phyloP scores from a whole-genome alignment of 495 filamentous ascomycete genomes.

The Talaromyces thailandensis region DNA sequence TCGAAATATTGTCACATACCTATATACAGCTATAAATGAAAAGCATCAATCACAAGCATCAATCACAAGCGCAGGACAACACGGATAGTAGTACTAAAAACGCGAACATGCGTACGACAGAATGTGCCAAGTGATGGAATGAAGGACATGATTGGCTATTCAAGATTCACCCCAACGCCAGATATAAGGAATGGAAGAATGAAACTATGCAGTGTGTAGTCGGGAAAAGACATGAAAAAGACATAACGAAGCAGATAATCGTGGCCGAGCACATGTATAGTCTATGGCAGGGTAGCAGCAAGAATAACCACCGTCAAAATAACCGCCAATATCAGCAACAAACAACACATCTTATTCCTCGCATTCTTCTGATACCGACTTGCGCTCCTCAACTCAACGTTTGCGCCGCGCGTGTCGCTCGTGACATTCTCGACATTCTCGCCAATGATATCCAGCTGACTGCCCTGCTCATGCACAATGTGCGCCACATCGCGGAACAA shows the following conservation, averaged over 20 bases:
- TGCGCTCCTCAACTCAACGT: slow-evolving; percentile 72
- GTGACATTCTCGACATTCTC: slow-evolving; percentile 77
- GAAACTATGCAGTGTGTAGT: background rate
- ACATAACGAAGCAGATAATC: background rate
- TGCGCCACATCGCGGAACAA: slow-evolving; percentile 94
- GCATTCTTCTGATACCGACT: slow-evolving; percentile 89
- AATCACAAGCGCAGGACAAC: background rate
- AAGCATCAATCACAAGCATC: background rate
- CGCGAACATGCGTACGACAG: background rate
- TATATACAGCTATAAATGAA: background rate
- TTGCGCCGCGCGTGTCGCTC: slow-evolving; percentile 72
- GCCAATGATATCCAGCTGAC: slow-evolving; percentile 77
- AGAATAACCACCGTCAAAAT: slow-evolving; percentile 83
- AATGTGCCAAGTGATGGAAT: background rate
- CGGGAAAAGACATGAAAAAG: background rate
- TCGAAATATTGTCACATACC: background rate
- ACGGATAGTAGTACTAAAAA: background rate
- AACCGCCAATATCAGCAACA: slow-evolving; percentile 82
- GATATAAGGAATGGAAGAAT: background rate
- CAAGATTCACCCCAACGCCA: background rate
- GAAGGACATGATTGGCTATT: background rate
- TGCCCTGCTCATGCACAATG: slow-evolving; percentile 91
- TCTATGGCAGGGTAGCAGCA: slow-evolving; percentile 62
- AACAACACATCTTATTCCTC: slow-evolving; percentile 81
- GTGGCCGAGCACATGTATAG: background rate